Percentiles rank a stretch among this genome's conserved stretches.
Evolutionary conservation across 768 basidiomycete species (phyloP).

Genomic region (Mrakia gelida): DNA sequence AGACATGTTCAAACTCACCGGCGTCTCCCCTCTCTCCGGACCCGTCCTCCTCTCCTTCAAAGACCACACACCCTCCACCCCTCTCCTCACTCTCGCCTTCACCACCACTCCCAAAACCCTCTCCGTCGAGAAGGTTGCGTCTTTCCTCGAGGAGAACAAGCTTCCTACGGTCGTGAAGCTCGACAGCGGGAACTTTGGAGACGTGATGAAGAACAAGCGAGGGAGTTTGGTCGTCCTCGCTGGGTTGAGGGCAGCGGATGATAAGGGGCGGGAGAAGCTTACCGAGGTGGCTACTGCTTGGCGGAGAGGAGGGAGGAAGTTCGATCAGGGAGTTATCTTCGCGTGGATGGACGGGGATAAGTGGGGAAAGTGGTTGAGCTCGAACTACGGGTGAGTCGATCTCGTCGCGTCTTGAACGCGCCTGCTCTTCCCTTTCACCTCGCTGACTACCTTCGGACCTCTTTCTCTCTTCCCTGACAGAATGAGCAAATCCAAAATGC

Average conservation of each 20-base stretch:
- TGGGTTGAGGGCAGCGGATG: slow-evolving; percentile 39
- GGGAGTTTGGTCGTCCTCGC: slow-evolving; percentile 73
- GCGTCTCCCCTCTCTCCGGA: slow-evolving; percentile 41
- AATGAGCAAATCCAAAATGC: slow-evolving; percentile 41
- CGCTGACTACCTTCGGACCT: background rate
- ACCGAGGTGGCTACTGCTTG: slow-evolving; percentile 58
- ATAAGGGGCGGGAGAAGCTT: slow-evolving; percentile 51
- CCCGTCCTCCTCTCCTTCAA: slow-evolving; percentile 60
- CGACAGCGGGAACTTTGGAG: slow-evolving; percentile 70
- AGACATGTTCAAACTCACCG: slow-evolving; percentile 42
- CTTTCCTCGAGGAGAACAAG: slow-evolving; percentile 65
- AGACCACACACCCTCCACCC: slow-evolving; percentile 53
- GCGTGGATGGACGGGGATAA: slow-evolving; percentile 80
- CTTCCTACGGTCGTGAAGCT: slow-evolving; percentile 72
- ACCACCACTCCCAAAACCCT: slow-evolving; percentile 34
- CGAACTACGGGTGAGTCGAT: slow-evolving; percentile 64
- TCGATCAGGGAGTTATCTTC: slow-evolving; percentile 59
- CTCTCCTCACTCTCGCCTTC: slow-evolving; percentile 34
- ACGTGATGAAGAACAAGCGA: slow-evolving; percentile 75
- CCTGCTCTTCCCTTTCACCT: slow-evolving; percentile 3
- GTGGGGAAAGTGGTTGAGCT: slow-evolving; percentile 87
- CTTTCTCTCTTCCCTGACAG: slow-evolving; percentile 29
- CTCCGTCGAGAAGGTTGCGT: slow-evolving; percentile 45
- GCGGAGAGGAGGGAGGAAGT: slow-evolving; percentile 51
- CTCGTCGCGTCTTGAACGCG: background rate